Conservation (phyloP, 2,329 filamentous ascomycete genomes). For the Fusarium azukiicola region DNA sequence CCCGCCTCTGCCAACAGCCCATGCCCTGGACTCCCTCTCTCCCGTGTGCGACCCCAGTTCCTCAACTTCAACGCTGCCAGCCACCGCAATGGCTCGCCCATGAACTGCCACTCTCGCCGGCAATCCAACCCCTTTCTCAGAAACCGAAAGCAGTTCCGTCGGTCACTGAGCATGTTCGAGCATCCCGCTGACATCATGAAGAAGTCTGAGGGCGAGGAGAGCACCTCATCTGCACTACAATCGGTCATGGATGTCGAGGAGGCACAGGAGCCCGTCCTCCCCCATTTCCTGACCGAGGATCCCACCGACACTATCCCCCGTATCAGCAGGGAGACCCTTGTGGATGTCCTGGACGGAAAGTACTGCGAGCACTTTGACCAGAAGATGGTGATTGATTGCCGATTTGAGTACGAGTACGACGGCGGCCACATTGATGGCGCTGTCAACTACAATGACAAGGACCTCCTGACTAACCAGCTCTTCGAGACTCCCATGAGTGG, state of each 20-base stretch:
- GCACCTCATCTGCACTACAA: constrained; percentile 73
- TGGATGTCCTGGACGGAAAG: constrained; percentile 93
- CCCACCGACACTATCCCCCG: constrained; percentile 93
- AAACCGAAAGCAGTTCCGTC: constrained; percentile 92
- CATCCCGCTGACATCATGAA: constrained; percentile 93
- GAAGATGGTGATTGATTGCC: constrained; percentile 95
- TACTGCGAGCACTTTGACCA: constrained; percentile 89
- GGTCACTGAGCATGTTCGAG: constrained; percentile 99
- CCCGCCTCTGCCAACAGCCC: constrained; percentile 81
- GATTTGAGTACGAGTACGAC: constrained; percentile 99
- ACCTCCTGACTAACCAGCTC: constrained; percentile 88
- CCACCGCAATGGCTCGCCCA: constrained; percentile 87
- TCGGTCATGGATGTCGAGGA: constrained; percentile 93
- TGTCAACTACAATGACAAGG: constrained; percentile 98
- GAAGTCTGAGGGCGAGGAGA: constrained; percentile 78
- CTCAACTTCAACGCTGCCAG: constrained; percentile 75
- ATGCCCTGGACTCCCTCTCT: constrained; percentile 75
- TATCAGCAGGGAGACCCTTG: constrained; percentile 89
- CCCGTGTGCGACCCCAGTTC: constrained; percentile 84
- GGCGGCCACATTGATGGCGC: constrained; percentile 97
- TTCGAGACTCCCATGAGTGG: constrained; percentile 85
- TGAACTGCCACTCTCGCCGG: constrained; percentile 85
- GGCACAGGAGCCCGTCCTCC: constrained; percentile 85
- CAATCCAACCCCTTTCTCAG: constrained; percentile 86
- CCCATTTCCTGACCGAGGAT: constrained; percentile 90